These are phyloP conservation scores for Nakazawaea pomicola DNA, from an alignment of 805 yeast genomes.

Conservation along the genomic window DNA sequence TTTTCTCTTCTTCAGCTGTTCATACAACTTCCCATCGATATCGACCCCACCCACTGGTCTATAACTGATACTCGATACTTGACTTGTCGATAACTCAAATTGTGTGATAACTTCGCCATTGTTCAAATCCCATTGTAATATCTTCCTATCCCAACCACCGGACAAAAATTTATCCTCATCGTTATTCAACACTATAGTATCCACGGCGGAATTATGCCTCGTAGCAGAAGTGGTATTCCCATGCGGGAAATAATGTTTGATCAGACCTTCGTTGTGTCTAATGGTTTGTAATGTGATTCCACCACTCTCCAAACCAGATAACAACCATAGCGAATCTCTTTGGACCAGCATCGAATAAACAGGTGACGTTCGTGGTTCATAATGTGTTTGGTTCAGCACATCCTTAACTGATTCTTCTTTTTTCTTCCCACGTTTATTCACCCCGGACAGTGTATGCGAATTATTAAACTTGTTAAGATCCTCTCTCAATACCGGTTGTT, in stretches of 20 bases:
- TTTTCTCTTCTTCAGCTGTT: conserved; percentile 13
- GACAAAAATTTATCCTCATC: conserved; percentile 63
- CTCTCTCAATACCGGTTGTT: conserved; percentile 63
- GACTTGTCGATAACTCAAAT: conserved; percentile 44
- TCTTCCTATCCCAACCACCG: conserved; percentile 86
- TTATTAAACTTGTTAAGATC: conserved; percentile 28
- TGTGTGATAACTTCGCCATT: conserved; percentile 51
- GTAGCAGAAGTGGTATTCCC: too few relatives aligned
- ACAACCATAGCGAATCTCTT: conserved; percentile 74
- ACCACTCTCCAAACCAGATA: conserved; percentile 78
- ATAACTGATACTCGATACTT: conserved; percentile 56
- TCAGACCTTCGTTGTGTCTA: conserved; percentile 75
- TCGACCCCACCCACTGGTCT: conserved; percentile 55
- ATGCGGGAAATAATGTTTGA: conserved; percentile 63
- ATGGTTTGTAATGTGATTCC: conserved; percentile 84
- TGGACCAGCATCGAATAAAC: conserved; percentile 87
- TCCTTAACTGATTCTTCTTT: conserved; percentile 14
- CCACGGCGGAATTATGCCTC: conserved; percentile 77
- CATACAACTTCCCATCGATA: conserved; percentile 30
- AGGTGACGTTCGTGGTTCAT: conserved; percentile 69
- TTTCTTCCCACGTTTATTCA: conserved; percentile 26
- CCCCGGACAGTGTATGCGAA: conserved; percentile 15
- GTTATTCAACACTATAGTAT: conserved; percentile 59
- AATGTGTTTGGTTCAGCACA: too few relatives aligned
- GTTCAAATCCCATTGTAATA: conserved; percentile 82